Evolutionary conservation across 2,329 filamentous ascomycete genomes (phyloP), one percentile per base, ranked within the genome.

Genomic region (Ophiostoma piceae): DNA sequence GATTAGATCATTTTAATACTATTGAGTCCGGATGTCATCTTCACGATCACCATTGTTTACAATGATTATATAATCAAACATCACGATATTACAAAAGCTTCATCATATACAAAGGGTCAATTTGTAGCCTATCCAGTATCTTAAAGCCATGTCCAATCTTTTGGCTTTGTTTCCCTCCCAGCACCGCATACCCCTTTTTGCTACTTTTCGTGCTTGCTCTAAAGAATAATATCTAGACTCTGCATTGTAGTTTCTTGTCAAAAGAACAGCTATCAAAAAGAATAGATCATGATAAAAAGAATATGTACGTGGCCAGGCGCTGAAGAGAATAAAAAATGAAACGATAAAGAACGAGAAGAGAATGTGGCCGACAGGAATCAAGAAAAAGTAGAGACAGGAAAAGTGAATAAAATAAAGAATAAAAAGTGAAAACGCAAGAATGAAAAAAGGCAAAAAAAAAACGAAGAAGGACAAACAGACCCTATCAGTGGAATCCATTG

Each of bases 271-370:
- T 57, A 57, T 57, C 51, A 57, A 57, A 26, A 26, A 57, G 43
- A 57, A 57, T 57, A 57, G 51, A 57, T 57, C 16, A 57, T 57
- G 26, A n/a, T 8, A 26, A 57, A 57, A 26, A 57, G 51, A 29
- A 29, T 57, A 57, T 57, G 51, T 29, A 57, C 51, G 43, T 57
- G 51, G 51, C 51, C 51, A 26, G 51, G 51, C 51, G 51, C 12
- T 57, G 51, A 43, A 66, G 64, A 7, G 22, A 67, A 35, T 32
- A 43, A 22, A 16, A 57, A 26, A 35, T 35, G 51, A 57, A 26
- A 29, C n/a, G 9, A 22, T 2, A 57, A 26, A 57, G 26, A 14
- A 57, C n/a, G 8, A 57, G 22, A 54, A 54, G 47, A 14, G 9
- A 57, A 57, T 57, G 51, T 12, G 51, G 51, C n/a, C 9, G 51